Base-by-base conservation (phyloP, 2,329 filamentous ascomycete species). In the Coniochaeta hoffmannii region DNA sequence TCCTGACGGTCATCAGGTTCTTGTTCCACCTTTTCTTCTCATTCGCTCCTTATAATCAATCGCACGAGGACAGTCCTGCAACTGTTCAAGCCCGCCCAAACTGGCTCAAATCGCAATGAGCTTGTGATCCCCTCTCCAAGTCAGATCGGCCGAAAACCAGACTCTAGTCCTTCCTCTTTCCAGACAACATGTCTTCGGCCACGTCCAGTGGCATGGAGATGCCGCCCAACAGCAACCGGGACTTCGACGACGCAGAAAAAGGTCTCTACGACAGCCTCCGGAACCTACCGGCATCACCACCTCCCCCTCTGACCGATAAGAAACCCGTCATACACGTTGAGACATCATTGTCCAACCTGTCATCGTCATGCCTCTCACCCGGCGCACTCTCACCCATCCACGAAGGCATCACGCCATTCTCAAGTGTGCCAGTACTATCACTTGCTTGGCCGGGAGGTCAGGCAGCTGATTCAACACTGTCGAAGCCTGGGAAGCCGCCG, bases 191-290 rank as follows among this genome's bases (percentile, higher is more conserved):
- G 61, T 57, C 59, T 62, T 41, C 61, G 59, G 36, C 56, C 62
- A 60, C 60, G 60, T 55, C 60, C 30, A 57, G 57, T 41, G 58
- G 50, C 22, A 28, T 52, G 3, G 50, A 46, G 10, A 28, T n/a
- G 8, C 41, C 7, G 41, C 14, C 11, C 5, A 2, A 28, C 12
- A 19, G n/a, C 19, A n/a, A 36, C 36, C 24, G 28, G n/a, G 31
- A 64, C 54, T 58, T 61, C 55, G 64, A 67, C 46, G 67, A 69
- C 56, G 64, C 66, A n/a, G 70, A 72, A 56, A 71, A 71, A 62
- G 67, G 68, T 15, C 50, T 71, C 19, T 68, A 65, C 57, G 66
- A 66, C 55, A 65, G 55, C 59, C 64, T 60, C 6, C 49, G 59
- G 17, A 63, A 35, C 30, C 54, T 66, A 14, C 60, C 62, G 6